These are phyloP conservation scores for Chrysoporthe deuterocubensis DNA, from an alignment of 2,329 filamentous ascomycete species.

Conservation along the genomic window DNA sequence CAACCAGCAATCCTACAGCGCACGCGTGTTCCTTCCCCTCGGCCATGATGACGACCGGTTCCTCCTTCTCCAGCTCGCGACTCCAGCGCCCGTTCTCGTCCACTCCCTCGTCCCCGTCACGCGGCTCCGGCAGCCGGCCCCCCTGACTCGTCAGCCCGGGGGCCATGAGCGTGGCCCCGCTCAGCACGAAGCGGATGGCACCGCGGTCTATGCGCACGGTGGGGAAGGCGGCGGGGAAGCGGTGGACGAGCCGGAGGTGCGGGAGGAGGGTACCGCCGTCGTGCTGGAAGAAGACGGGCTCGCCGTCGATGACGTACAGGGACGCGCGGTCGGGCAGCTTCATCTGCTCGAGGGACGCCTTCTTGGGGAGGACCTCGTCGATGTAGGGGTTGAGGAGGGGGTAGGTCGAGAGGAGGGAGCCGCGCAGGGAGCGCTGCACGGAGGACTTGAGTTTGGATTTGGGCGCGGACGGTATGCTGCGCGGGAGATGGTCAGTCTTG, in stretches of 20 bases:
- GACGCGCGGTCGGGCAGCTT: conserved; percentile 91
- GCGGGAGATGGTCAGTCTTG: conserved; percentile 30
- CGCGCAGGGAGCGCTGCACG: conserved; percentile 83
- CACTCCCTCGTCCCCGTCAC: conserved; percentile 46
- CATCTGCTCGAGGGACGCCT: conserved; percentile 84
- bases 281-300: conserved; percentile 91
- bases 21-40: conserved; percentile 95
- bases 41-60: conserved; percentile 85
- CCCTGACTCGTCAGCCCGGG: conserved; percentile 86
- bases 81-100: conserved; percentile 61
- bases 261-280: conserved; percentile 73
- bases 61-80: conserved; percentile 74
- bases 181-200: conserved; percentile 94
- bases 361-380: conserved; percentile 95
- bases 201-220: conserved; percentile 90
- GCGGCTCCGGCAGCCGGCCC: conserved; percentile 71
- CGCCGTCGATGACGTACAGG: conserved; percentile 80
- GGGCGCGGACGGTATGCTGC: conserved; percentile 73
- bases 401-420: conserved; percentile 81
- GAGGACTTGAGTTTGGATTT: conserved; percentile 99
- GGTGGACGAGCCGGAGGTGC: conserved; percentile 86
- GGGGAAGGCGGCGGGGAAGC: conserved; percentile 83
- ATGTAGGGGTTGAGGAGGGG: conserved; percentile 85
- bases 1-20: conserved; percentile 81
- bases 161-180: conserved; percentile 93